These are phyloP conservation scores for Phytophthora fragariae DNA, from an alignment of 352 stramenopile species.

Conservation along the genomic window DNA sequence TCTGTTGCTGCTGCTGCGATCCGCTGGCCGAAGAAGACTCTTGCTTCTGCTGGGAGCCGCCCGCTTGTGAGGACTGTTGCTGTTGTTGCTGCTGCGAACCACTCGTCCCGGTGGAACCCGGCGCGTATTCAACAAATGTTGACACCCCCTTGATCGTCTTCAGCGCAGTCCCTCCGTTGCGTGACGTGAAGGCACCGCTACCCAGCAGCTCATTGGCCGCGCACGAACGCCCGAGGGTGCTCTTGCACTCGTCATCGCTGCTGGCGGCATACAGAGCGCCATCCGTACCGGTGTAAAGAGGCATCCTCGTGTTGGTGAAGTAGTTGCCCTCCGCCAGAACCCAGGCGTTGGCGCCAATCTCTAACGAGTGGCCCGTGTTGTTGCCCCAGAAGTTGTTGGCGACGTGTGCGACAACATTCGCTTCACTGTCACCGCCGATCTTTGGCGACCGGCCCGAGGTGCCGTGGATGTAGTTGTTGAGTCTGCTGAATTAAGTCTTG, in stretches of 20 bases:
- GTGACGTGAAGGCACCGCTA: constrained; percentile 28
- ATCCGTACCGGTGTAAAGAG: constrained; percentile 16
- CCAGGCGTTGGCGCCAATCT: constrained; percentile 23
- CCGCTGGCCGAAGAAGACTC: too few relatives aligned
- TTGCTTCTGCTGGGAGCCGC: too few relatives aligned
- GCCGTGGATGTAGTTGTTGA: constrained; percentile 44
- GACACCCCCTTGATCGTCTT: constrained; percentile 22
- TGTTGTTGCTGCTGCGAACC: constrained; percentile 2
- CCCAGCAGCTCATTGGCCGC: constrained; percentile 26
- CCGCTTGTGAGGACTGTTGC: too few relatives aligned
- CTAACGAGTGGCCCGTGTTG: constrained; percentile 45
- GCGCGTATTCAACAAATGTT: constrained; percentile 15
- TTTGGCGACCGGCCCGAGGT: constrained; percentile 43
- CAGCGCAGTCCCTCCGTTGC: constrained; percentile 26
- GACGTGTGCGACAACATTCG: constrained; percentile 38
- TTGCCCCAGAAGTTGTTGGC: constrained; percentile 54
- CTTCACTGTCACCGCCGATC: constrained; percentile 17
- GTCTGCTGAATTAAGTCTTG: constrained; percentile 26
- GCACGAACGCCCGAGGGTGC: constrained; percentile 26
- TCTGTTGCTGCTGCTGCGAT: too few relatives aligned
- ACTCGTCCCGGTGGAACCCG: constrained; percentile 2
- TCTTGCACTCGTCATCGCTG: constrained; percentile 24
- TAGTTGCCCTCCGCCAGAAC: constrained; percentile 52
- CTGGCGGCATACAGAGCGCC: constrained; percentile 24
- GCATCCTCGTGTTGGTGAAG: constrained; percentile 42